phyloP scores from a whole-genome alignment of 208 protist species.

The Acanthamoeba healyi region DNA sequence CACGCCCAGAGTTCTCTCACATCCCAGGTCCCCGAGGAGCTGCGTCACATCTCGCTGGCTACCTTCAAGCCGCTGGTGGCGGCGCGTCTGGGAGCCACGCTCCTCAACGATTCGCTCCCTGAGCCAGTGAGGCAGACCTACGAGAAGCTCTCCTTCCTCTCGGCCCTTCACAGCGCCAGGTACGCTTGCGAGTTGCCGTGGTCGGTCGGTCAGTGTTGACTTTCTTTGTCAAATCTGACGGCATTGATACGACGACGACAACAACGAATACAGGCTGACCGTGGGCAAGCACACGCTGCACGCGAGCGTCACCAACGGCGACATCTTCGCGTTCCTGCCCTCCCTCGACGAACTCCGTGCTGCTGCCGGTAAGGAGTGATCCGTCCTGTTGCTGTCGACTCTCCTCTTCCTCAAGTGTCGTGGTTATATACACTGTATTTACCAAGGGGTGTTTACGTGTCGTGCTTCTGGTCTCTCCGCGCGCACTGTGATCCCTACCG shows the following conservation, averaged over 20 bases:
- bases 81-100: neutral
- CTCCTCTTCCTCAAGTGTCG: too few species aligned
- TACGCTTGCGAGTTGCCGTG: neutral
- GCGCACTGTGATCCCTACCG: too few species aligned
- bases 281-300: slow-evolving; percentile 1
- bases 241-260: neutral
- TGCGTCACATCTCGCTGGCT: neutral
- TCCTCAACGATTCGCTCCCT: slow-evolving; percentile 37
- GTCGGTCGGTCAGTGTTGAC: neutral
- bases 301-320: neutral
- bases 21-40: slow-evolving; percentile 48
- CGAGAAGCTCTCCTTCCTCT: slow-evolving; percentile 58
- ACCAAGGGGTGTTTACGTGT: too few species aligned
- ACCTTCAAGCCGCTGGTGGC: slow-evolving; percentile 29
- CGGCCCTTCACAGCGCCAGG: neutral
- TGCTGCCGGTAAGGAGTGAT: neutral
- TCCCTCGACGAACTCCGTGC: slow-evolving; percentile 1
- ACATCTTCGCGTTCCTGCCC: neutral
- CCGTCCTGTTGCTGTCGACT: too few species aligned
- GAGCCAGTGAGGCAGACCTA: slow-evolving; percentile 38
- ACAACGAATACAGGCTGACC: neutral
- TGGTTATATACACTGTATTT: too few species aligned
- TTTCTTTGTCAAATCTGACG: neutral
- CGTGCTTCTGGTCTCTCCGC: too few species aligned
- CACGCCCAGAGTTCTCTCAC: too few species aligned